Conservation (phyloP, 2,329 filamentous ascomycete species). For the Neonectria ditissima region DNA sequence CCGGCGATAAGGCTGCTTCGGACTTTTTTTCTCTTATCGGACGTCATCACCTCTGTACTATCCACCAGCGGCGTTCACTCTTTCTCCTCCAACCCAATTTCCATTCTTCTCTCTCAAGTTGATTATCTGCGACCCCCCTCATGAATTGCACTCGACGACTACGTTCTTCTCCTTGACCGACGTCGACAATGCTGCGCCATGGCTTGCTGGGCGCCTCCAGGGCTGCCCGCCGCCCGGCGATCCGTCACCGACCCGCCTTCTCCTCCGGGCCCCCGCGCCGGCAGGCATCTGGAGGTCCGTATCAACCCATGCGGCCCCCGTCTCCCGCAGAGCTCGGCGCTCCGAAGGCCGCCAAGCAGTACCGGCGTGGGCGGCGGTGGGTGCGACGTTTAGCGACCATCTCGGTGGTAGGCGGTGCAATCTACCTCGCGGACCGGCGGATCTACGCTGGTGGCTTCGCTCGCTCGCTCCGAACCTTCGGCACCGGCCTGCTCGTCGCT, state of each 20-base stretch:
- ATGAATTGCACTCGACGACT: slow-evolving; percentile 25
- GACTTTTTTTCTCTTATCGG: slow-evolving; percentile 36
- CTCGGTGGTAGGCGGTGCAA: slow-evolving; percentile 67
- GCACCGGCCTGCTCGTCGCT: slow-evolving; percentile 81
- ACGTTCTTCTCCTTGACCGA: slow-evolving; percentile 22
- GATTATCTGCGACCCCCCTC: background rate
- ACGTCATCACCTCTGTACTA: slow-evolving; percentile 38
- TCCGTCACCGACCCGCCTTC: slow-evolving; percentile 57
- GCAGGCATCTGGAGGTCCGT: slow-evolving; percentile 56
- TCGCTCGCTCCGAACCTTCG: slow-evolving; percentile 85
- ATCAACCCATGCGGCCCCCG: slow-evolving; percentile 78
- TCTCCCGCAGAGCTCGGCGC: slow-evolving; percentile 82
- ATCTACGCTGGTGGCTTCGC: slow-evolving; percentile 83
- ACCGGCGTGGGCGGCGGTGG: slow-evolving; percentile 78
- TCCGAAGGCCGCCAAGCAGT: slow-evolving; percentile 77
- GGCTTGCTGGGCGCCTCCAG: slow-evolving; percentile 43
- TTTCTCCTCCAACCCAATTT: background rate
- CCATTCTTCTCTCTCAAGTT: background rate
- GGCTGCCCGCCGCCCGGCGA: slow-evolving; percentile 32
- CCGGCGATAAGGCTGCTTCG: slow-evolving; percentile 39
- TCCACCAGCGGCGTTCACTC: slow-evolving; percentile 17
- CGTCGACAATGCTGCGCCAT: slow-evolving; percentile 46
- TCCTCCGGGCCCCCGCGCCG: slow-evolving; percentile 56
- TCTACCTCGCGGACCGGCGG: slow-evolving; percentile 77
- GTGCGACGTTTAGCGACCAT: slow-evolving; percentile 77